These are phyloP conservation scores for Citrullus amarus DNA, from an alignment of 306 rosid genomes.

Conservation along the genomic window DNA sequence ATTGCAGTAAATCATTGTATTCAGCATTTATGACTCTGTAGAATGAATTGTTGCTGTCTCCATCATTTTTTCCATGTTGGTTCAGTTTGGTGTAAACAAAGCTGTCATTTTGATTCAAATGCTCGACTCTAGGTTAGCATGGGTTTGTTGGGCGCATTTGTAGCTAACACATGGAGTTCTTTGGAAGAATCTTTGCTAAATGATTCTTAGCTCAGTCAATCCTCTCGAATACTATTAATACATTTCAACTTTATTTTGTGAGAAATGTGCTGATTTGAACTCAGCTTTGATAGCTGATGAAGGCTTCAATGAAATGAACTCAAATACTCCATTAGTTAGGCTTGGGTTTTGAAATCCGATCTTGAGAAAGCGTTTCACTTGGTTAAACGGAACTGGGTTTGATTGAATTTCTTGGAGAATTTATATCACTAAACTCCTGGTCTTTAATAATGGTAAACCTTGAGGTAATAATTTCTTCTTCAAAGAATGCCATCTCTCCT, in stretches of 20 bases:
- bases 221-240: neutral
- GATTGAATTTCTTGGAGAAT: neutral
- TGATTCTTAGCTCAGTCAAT: neutral
- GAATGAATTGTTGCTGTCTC: neutral
- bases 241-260: neutral
- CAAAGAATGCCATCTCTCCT: neutral
- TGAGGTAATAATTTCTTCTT: neutral
- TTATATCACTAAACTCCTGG: neutral
- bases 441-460: neutral
- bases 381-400: neutral
- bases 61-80: neutral
- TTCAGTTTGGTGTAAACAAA: neutral
- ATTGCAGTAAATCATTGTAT: neutral
- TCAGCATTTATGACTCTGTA: neutral
- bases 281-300: neutral
- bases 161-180: neutral
- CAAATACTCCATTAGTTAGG: neutral
- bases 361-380: neutral
- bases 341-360: neutral
- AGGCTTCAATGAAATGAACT: neutral
- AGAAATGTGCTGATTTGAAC: neutral
- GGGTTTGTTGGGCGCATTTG: neutral
- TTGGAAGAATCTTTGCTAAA: neutral
- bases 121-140: neutral
- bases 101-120: neutral